Evolutionary conservation across 495 filamentous ascomycete genomes (phyloP).

Genomic region (Lophiotrema nucula): DNA sequence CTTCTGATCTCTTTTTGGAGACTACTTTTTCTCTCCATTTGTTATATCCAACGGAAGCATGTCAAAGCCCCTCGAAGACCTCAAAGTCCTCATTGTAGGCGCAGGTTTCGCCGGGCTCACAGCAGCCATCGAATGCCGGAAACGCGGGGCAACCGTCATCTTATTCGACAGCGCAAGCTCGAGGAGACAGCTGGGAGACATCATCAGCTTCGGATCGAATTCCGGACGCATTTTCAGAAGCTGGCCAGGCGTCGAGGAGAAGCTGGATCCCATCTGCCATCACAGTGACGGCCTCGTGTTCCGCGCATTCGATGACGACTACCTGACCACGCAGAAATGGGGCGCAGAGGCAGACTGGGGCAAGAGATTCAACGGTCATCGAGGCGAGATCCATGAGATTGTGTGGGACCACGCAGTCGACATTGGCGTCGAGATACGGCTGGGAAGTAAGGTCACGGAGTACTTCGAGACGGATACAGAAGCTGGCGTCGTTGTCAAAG

Average conservation of each 20-base stretch:
- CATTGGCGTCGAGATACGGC: constrained; percentile 56
- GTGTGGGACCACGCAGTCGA: constrained; percentile 57
- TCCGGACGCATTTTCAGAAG: constrained; percentile 24
- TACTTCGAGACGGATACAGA: constrained; percentile 60
- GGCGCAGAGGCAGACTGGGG: constrained; percentile 42
- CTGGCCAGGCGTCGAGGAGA: constrained; percentile 28
- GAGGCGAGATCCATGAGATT: constrained; percentile 62
- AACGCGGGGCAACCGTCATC: constrained; percentile 8
- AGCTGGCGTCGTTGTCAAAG: constrained; percentile 55
- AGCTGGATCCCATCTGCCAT: constrained; percentile 47
- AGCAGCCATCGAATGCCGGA: constrained; percentile 24
- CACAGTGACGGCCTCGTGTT: constrained; percentile 46
- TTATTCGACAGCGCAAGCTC: constrained; percentile 6
- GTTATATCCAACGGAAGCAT: no score
- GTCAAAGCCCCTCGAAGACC: background rate
- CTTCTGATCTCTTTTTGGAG: no score
- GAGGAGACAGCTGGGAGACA: constrained; percentile 25
- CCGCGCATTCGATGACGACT: constrained; percentile 45
- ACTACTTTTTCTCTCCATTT: no score
- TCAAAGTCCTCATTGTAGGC: constrained; percentile 28
- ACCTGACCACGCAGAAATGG: constrained; percentile 41
- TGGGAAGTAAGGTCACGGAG: constrained; percentile 56
- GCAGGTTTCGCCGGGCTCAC: constrained; percentile 29
- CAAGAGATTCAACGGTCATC: constrained; percentile 57
- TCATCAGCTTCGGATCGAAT: constrained; percentile 31